A percentile compares a stretch with the other conserved stretches of the same genome.
These are phyloP conservation scores for Phialophora expanda DNA, from an alignment of 2,329 filamentous ascomycete genomes.

Conservation along the genomic window DNA sequence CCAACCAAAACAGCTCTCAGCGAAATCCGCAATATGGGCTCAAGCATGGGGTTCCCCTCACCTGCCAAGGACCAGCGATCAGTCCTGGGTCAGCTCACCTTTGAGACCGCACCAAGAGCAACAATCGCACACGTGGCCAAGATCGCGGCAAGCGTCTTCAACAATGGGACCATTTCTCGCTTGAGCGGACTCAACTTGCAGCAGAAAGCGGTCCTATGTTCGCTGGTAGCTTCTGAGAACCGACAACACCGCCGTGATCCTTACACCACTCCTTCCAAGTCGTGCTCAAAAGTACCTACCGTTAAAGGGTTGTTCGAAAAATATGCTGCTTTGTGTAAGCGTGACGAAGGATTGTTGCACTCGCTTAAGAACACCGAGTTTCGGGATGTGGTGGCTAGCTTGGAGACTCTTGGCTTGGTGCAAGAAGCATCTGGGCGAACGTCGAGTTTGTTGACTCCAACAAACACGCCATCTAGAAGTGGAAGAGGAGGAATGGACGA, in stretches of 20 bases:
- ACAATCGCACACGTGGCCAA: slow-evolving; percentile 90
- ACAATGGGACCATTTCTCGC: slow-evolving; percentile 83
- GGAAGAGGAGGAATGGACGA: slow-evolving; percentile 68
- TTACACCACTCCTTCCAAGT: slow-evolving; percentile 65
- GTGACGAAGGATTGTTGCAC: slow-evolving; percentile 80
- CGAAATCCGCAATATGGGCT: slow-evolving; percentile 71
- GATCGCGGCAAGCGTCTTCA: slow-evolving; percentile 86
- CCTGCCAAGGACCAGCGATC: slow-evolving; percentile 49
- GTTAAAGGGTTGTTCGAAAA: slow-evolving; percentile 83
- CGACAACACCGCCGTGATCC: slow-evolving; percentile 49
- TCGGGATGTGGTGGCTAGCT: slow-evolving; percentile 83
- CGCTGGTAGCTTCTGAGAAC: slow-evolving; percentile 84
- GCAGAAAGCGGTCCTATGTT: slow-evolving; percentile 92
- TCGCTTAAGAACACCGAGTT: slow-evolving; percentile 92
- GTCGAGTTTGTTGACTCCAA: slow-evolving; percentile 67
- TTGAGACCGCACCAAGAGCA: slow-evolving; percentile 82
- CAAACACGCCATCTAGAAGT: slow-evolving; percentile 66
- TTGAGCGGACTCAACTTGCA: slow-evolving; percentile 89
- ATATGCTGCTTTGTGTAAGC: slow-evolving; percentile 81
- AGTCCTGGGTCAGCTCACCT: slow-evolving; percentile 66
- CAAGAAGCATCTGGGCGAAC: slow-evolving; percentile 72
- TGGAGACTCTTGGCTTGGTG: slow-evolving; percentile 86
- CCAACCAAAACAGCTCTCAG: slow-evolving; percentile 77
- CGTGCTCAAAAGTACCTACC: slow-evolving; percentile 68
- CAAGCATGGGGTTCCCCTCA: slow-evolving; percentile 51